Evolutionary conservation across 768 basidiomycete genomes (phyloP).

Genomic region (Trametes coccinea): DNA sequence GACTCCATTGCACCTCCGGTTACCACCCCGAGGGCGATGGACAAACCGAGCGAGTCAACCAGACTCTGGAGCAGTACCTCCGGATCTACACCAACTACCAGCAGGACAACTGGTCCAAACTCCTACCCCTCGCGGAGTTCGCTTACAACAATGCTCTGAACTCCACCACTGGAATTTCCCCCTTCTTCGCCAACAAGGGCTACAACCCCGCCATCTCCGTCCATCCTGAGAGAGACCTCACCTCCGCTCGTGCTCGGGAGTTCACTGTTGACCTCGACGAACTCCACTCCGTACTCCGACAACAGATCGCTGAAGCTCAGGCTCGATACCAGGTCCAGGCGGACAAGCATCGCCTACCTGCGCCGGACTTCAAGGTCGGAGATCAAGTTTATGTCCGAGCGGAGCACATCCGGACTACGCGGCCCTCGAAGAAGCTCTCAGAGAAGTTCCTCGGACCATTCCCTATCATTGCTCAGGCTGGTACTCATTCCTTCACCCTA

Average conservation of each 20-base stretch:
- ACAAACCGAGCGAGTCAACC: constrained; percentile 35
- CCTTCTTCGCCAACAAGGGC: constrained; percentile 10
- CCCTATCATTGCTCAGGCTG: constrained; percentile 23
- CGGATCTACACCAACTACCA: constrained; percentile 13
- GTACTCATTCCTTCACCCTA: constrained; percentile 26
- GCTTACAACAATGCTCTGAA: too few species aligned
- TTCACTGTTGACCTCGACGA: constrained; percentile 27
- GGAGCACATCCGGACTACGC: neutral
- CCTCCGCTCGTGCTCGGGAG: constrained; percentile 2
- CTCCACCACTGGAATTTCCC: neutral
- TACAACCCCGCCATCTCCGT: constrained; percentile 19
- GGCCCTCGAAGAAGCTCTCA: constrained; percentile 26
- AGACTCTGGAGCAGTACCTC: constrained; percentile 29
- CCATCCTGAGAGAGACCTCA: constrained; percentile 14
- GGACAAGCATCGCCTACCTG: neutral
- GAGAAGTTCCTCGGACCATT: constrained; percentile 27
- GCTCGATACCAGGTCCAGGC: constrained; percentile 7
- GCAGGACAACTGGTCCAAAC: neutral
- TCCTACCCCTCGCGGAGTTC: neutral
- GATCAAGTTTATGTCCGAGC: neutral
- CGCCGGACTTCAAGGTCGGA: constrained; percentile 6
- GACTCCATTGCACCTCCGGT: constrained; percentile 14
- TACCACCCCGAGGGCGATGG: constrained; percentile 38
- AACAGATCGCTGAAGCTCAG: constrained; percentile 22
- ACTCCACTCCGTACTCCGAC: constrained; percentile 23